Conservation (phyloP, 257 asterid species). For the Gentiana straminea region DNA sequence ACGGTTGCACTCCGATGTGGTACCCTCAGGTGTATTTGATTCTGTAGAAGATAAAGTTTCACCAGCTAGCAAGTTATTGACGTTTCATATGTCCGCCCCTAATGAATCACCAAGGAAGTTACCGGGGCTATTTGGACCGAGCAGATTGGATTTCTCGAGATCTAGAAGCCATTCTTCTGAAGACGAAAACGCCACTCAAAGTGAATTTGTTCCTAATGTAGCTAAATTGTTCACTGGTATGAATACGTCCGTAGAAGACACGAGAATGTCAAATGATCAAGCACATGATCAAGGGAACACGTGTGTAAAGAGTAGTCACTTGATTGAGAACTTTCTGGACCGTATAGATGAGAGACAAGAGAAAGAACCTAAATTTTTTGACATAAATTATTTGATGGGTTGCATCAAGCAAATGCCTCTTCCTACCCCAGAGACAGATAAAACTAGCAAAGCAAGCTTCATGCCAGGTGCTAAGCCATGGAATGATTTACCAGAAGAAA, state of each 20-base stretch:
- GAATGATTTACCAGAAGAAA: slow-evolving; percentile 6
- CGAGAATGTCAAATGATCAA: slow-evolving; percentile 10
- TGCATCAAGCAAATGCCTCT: slow-evolving; percentile 3
- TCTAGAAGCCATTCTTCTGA: slow-evolving; percentile 7
- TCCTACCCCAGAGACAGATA: slow-evolving; percentile 5
- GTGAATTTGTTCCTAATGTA: neutral
- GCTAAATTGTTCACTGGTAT: neutral
- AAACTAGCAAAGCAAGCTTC: slow-evolving; percentile 7
- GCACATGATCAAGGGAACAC: slow-evolving; percentile 10
- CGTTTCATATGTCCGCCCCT: slow-evolving; percentile 3
- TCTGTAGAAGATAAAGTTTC: slow-evolving; percentile 2
- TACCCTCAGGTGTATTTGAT: slow-evolving; percentile 8
- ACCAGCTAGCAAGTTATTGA: slow-evolving; percentile 5
- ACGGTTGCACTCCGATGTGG: slow-evolving; percentile 8
- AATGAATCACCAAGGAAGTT: slow-evolving; percentile 8
- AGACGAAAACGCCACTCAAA: neutral
- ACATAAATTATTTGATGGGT: slow-evolving; percentile 16
- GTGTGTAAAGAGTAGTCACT: slow-evolving; percentile 9
- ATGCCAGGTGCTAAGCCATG: neutral
- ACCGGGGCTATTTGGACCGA: slow-evolving; percentile 7
- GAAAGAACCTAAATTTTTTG: slow-evolving; percentile 3
- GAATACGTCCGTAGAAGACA: slow-evolving; percentile 3
- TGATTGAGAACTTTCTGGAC: slow-evolving; percentile 2
- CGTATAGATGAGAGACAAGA: slow-evolving; percentile 12
- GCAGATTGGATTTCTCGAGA: slow-evolving; percentile 3